Percentiles rank a stretch among this genome's conserved stretches.
Evolutionary conservation across 352 stramenopile species (phyloP).

Genomic region (Globisporangium heterothallicum): DNA sequence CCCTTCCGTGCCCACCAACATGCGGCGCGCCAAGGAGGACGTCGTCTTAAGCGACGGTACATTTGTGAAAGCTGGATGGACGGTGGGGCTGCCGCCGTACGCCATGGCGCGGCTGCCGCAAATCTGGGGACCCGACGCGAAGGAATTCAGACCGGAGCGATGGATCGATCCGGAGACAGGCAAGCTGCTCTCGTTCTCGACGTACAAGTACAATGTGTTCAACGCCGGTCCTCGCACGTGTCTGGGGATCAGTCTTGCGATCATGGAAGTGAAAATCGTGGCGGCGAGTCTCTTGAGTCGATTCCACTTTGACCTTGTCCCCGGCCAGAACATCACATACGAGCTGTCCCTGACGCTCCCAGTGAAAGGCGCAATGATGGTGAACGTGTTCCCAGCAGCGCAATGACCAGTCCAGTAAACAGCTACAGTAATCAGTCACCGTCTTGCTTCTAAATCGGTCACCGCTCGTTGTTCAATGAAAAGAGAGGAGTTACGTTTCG

Average conservation of each 20-base stretch:
- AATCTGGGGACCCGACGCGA: slow-evolving; percentile 60
- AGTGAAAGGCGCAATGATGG: slow-evolving; percentile 22
- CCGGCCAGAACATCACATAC: slow-evolving; percentile 33
- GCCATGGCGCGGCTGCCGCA: slow-evolving; percentile 41
- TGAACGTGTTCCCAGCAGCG: no score
- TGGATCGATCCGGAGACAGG: slow-evolving; percentile 43
- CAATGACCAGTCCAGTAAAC: no score
- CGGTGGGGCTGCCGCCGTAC: slow-evolving; percentile 42
- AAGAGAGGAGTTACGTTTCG: no score
- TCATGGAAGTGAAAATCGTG: slow-evolving; percentile 83
- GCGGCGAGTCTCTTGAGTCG: slow-evolving; percentile 46
- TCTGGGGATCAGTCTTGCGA: slow-evolving; percentile 67
- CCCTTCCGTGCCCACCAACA: slow-evolving; percentile 40
- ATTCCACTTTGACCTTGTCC: slow-evolving; percentile 41
- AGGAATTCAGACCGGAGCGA: slow-evolving; percentile 57
- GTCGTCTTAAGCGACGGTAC: slow-evolving; percentile 61
- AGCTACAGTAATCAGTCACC: no score
- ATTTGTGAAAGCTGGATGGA: slow-evolving; percentile 28
- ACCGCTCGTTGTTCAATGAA: no score
- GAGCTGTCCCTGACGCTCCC: slow-evolving; percentile 46
- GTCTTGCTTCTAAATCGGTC: no score
- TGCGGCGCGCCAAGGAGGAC: slow-evolving; percentile 29
- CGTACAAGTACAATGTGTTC: slow-evolving; percentile 71
- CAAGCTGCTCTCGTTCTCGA: slow-evolving; percentile 27
- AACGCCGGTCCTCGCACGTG: slow-evolving; percentile 64